Evolutionary conservation across 2,329 filamentous ascomycete genomes (phyloP).

Genomic region (Fusarium redolens): DNA sequence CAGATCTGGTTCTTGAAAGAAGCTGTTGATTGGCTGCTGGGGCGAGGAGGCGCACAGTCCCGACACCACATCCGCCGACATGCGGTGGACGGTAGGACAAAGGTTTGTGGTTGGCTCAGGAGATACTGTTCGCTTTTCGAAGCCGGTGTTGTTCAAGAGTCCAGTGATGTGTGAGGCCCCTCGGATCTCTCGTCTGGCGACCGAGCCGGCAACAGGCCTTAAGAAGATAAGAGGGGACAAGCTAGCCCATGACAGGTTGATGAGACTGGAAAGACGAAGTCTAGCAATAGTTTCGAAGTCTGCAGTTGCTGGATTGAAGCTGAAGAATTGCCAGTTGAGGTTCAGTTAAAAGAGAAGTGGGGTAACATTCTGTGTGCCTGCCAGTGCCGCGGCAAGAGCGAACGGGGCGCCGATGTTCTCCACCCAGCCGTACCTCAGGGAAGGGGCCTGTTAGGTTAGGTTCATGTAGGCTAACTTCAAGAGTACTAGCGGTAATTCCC

Average conservation of each 20-base stretch:
- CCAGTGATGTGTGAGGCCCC: background rate
- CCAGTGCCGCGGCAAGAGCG: constrained; percentile 38
- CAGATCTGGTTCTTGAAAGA: background rate
- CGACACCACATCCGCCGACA: constrained; percentile 42
- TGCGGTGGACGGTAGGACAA: constrained; percentile 30
- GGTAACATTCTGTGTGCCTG: constrained; percentile 1
- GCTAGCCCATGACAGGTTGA: background rate
- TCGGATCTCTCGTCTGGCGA: background rate
- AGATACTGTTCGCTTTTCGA: constrained; percentile 17
- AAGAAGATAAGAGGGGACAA: background rate
- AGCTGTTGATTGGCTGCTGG: constrained; percentile 36
- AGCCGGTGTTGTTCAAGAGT: constrained; percentile 9
- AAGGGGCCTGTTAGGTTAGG: constrained; percentile 12
- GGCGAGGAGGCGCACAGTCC: constrained; percentile 37
- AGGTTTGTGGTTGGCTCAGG: constrained; percentile 25
- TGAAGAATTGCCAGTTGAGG: constrained; percentile 11
- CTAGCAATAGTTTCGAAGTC: background rate
- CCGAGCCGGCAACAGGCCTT: background rate
- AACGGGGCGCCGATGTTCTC: constrained; percentile 20
- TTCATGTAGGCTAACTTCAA: constrained; percentile 1
- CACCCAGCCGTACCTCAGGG: constrained; percentile 20
- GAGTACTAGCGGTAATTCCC: constrained; percentile 4
- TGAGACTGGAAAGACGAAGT: too few relatives aligned
- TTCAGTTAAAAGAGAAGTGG: constrained; percentile 6
- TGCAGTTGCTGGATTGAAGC: background rate